phyloP scores from a whole-genome alignment of 2,329 filamentous ascomycete genomes.

The Mycosphaerelloides madeirae region DNA sequence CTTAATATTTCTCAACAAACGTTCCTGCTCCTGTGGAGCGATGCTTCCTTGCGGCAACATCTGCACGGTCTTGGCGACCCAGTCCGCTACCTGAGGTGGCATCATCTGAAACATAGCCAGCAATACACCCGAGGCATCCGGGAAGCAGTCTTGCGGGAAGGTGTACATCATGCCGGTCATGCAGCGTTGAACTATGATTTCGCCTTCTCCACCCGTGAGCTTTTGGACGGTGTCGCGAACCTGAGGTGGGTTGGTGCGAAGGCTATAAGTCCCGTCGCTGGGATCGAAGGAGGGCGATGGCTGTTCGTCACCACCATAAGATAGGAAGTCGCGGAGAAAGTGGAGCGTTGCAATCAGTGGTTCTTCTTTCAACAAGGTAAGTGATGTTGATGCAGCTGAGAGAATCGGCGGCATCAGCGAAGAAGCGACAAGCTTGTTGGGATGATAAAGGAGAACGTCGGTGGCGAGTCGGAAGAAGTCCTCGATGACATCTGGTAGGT shows the following conservation, averaged over 20 bases:
- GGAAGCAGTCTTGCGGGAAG: conserved; percentile 92
- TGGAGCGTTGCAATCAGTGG: conserved; percentile 88
- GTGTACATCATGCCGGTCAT: conserved; percentile 99
- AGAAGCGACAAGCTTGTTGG: conserved; percentile 75
- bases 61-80: conserved; percentile 78
- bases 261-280: conserved; percentile 36
- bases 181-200: conserved; percentile 77
- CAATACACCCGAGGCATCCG: conserved; percentile 88
- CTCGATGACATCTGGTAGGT: conserved; percentile 83
- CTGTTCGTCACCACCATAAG: conserved; percentile 73
- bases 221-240: conserved; percentile 69
- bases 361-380: conserved; percentile 85
- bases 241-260: conserved; percentile 59
- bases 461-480: conserved; percentile 93
- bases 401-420: conserved; percentile 76
- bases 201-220: conserved; percentile 63
- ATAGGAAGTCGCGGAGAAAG: conserved; percentile 85
- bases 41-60: conserved; percentile 80
- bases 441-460: conserved; percentile 90
- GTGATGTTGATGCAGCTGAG: conserved; percentile 76
- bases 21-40: conserved; percentile 71
- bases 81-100: conserved; percentile 70
- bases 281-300: conserved; percentile 58
- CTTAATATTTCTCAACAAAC: conserved; percentile 73
- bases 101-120: conserved; percentile 83